Conservation (phyloP, 164 flowering plant species). For the Dillenia turbinata region DNA sequence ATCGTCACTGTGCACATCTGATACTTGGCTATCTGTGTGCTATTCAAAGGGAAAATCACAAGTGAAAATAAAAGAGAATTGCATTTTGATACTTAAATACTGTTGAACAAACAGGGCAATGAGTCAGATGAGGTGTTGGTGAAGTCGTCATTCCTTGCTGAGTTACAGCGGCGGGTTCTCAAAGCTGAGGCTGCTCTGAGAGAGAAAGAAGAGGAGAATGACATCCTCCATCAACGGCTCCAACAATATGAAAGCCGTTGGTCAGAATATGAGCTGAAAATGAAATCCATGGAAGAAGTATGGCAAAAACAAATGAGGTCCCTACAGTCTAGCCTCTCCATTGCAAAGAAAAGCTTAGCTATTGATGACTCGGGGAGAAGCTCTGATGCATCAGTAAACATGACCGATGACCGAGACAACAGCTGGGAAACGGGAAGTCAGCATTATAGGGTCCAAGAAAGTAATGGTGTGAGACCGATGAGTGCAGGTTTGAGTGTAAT, state of each 20-base stretch:
- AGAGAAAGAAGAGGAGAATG: slow-evolving; percentile 91
- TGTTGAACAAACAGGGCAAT: slow-evolving; percentile 32
- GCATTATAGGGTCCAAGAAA: slow-evolving; percentile 35
- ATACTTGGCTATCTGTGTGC: no score
- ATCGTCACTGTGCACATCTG: no score
- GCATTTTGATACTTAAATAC: no score
- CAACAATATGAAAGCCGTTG: slow-evolving; percentile 92
- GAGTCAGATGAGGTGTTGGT: slow-evolving; percentile 76
- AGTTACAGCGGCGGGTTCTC: slow-evolving; percentile 82
- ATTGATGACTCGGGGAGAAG: slow-evolving; percentile 64
- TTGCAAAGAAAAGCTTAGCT: slow-evolving; percentile 87
- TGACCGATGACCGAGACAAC: slow-evolving; percentile 42
- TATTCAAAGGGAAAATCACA: no score
- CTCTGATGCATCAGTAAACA: slow-evolving; percentile 71
- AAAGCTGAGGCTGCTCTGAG: slow-evolving; percentile 88
- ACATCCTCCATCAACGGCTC: slow-evolving; percentile 81
- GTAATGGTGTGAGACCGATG: slow-evolving; percentile 61
- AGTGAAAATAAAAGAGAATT: no score
- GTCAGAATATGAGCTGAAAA: slow-evolving; percentile 90
- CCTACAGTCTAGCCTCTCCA: slow-evolving; percentile 86
- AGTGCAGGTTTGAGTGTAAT: slow-evolving; percentile 80
- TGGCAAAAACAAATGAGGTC: slow-evolving; percentile 99
- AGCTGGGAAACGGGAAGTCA: slow-evolving; percentile 52
- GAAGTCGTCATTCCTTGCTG: slow-evolving; percentile 78
- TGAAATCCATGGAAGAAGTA: slow-evolving; percentile 98